Conservation (phyloP, 2,329 filamentous ascomycete genomes). For the Clonostachys byssicola region DNA sequence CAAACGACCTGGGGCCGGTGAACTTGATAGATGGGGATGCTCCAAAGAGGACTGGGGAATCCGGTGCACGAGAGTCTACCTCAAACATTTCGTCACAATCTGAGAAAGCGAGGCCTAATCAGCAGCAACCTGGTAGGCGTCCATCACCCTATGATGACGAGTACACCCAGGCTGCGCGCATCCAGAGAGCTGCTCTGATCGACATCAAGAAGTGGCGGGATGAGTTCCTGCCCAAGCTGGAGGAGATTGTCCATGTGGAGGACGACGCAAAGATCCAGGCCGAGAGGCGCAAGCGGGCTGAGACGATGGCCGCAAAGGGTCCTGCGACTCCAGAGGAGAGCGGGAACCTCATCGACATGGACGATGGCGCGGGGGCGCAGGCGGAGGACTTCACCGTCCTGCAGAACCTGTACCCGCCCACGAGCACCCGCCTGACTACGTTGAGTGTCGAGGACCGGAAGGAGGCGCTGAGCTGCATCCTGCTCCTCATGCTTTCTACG, state of each 20-base stretch:
- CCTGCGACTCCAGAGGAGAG: constrained; percentile 26
- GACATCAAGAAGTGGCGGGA: constrained; percentile 78
- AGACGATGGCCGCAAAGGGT: constrained; percentile 30
- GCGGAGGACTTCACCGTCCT: constrained; percentile 36
- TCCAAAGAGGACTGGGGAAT: background rate
- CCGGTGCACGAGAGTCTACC: background rate
- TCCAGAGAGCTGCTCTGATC: constrained; percentile 52
- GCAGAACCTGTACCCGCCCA: constrained; percentile 47
- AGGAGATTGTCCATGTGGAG: constrained; percentile 56
- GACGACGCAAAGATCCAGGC: constrained; percentile 41
- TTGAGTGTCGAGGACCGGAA: constrained; percentile 54
- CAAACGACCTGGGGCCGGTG: constrained; percentile 22
- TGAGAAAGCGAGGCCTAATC: background rate
- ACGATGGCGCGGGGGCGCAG: constrained; percentile 22
- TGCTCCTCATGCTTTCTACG: constrained; percentile 67
- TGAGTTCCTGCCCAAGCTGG: constrained; percentile 64
- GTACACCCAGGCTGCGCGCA: constrained; percentile 13
- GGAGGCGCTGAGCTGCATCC: constrained; percentile 63
- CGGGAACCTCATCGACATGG: constrained; percentile 35
- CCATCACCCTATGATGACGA: background rate
- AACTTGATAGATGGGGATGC: no score
- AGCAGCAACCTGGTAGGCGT: constrained; percentile 2
- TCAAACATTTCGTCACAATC: background rate
- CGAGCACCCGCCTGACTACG: constrained; percentile 48
- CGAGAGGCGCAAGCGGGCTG: constrained; percentile 39